Conservation (phyloP, 2,329 filamentous ascomycete genomes). For the Nemania diffusa region DNA sequence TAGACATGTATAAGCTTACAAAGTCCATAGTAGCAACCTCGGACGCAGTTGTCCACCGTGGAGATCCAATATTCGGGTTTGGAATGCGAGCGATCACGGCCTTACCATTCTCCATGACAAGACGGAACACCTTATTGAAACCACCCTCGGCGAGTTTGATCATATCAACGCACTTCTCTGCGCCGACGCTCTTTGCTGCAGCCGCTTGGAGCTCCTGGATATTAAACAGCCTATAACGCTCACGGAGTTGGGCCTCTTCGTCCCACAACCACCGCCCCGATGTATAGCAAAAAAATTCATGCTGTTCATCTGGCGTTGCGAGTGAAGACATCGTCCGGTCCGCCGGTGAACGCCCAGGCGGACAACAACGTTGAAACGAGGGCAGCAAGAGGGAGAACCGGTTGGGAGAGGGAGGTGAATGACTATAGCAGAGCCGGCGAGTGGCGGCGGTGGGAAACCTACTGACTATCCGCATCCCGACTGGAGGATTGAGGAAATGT, state of each 20-base stretch:
- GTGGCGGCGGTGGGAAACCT: no score
- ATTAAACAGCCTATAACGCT: conserved; percentile 19
- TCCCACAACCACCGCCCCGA: conserved; percentile 20
- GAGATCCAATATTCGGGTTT: conserved; percentile 6
- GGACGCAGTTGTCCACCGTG: conserved; percentile 14
- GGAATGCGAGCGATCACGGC: conserved; percentile 18
- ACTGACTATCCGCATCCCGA: no score
- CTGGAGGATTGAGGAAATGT: no score
- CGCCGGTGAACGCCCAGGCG: background rate
- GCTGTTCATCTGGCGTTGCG: conserved; percentile 1
- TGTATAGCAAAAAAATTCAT: conserved; percentile 21
- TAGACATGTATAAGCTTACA: conserved; percentile 7
- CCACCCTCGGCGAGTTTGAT: conserved; percentile 15
- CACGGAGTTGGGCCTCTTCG: conserved; percentile 7
- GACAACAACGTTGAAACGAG: no score
- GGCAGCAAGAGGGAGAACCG: no score
- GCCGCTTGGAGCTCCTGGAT: conserved; percentile 4
- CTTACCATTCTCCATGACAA: conserved; percentile 11
- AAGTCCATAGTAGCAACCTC: conserved; percentile 26
- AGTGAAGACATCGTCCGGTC: background rate
- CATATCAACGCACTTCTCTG: conserved; percentile 13
- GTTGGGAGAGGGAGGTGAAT: no score
- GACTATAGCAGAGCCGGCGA: no score
- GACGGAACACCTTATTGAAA: conserved; percentile 18
- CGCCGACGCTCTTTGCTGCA: conserved; percentile 10